A percentile compares a stretch with the other conserved stretches of the same genome.
These are phyloP conservation scores for Mucuna pruriens DNA, from an alignment of 306 rosid genomes.

Conservation along the genomic window DNA sequence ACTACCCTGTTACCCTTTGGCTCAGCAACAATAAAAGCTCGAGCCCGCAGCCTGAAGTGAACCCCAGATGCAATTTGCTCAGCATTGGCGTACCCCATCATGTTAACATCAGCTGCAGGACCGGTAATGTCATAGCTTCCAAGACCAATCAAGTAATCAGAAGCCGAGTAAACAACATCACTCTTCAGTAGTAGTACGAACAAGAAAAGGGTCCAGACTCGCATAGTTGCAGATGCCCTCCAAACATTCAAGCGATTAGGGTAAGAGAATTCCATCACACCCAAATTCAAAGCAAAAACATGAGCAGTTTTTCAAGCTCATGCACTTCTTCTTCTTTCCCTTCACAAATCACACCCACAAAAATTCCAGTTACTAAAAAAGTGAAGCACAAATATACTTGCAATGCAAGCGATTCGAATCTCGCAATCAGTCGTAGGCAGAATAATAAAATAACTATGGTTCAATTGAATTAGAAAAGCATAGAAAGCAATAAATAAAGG, in stretches of 20 bases:
- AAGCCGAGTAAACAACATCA: conserved; percentile 45
- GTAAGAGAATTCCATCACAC: conserved; percentile 34
- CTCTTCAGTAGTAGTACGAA: conserved; percentile 26
- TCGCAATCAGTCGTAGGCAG: not conserved
- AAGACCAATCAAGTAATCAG: conserved; percentile 76
- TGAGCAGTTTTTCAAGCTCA: conserved; percentile 11
- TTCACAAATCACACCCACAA: conserved; percentile 35
- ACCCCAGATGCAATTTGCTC: conserved; percentile 84
- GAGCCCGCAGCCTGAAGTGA: conserved; percentile 86
- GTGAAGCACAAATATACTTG: not conserved
- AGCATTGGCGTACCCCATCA: conserved; percentile 93
- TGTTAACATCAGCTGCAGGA: conserved; percentile 95
- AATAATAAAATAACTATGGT: not conserved
- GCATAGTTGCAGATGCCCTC: conserved; percentile 31
- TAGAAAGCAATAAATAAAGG: not conserved
- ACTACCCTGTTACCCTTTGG: conserved; percentile 75
- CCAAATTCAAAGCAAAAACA: conserved; percentile 22
- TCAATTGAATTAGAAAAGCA: not conserved
- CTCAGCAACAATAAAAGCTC: conserved; percentile 80
- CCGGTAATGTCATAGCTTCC: conserved; percentile 98
- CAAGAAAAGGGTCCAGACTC: conserved; percentile 36
- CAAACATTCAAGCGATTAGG: conserved; percentile 18
- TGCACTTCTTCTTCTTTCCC: conserved; percentile 38
- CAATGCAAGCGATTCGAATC: conserved; percentile 9
- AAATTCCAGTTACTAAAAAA: not conserved